phyloP scores from a whole-genome alignment of 768 basidiomycete genomes.

The Punctularia strigosozonata region DNA sequence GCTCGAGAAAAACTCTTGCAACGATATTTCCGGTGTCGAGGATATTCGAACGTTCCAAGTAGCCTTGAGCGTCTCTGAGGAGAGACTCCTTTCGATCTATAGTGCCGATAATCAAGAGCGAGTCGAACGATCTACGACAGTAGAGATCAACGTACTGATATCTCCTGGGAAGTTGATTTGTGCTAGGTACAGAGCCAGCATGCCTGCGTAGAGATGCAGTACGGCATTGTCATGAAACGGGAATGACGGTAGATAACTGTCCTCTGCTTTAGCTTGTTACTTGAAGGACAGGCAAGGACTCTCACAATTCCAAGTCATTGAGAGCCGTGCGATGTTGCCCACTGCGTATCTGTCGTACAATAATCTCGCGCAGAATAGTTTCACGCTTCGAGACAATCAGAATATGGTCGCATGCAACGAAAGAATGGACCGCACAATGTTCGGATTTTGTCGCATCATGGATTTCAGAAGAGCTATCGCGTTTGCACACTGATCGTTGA shows the following conservation, averaged over 20 bases:
- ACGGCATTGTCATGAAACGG: conserved; percentile 77
- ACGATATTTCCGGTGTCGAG: conserved; percentile 49
- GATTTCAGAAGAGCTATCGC: conserved; percentile 44
- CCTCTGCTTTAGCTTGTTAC: conserved; percentile 2
- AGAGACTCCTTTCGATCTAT: conserved; percentile 17
- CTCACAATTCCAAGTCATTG: conserved; percentile 79
- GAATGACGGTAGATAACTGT: conserved; percentile 75
- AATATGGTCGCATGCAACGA: conserved; percentile 3
- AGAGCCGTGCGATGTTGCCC: conserved; percentile 57
- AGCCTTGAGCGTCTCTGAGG: conserved; percentile 45
- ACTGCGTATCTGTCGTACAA: conserved; percentile 50
- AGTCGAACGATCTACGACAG: not conserved
- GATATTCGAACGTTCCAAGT: conserved; percentile 49
- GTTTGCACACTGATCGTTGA: not conserved
- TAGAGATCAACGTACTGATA: not conserved
- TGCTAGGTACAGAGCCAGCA: conserved; percentile 55
- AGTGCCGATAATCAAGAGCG: not conserved
- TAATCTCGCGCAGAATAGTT: conserved; percentile 60
- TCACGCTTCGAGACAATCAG: conserved; percentile 41
- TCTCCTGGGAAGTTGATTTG: conserved; percentile 24
- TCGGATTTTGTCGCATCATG: conserved; percentile 60
- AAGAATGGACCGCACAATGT: conserved; percentile 37
- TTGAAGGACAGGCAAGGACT: conserved; percentile 7
- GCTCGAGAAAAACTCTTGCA: conserved; percentile 38
- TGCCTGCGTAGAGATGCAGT: conserved; percentile 75